Evolutionary conservation across 208 protist species (phyloP), one percentile per base, ranked within the genome.

Genomic region (Crithidia expoeki): DNA sequence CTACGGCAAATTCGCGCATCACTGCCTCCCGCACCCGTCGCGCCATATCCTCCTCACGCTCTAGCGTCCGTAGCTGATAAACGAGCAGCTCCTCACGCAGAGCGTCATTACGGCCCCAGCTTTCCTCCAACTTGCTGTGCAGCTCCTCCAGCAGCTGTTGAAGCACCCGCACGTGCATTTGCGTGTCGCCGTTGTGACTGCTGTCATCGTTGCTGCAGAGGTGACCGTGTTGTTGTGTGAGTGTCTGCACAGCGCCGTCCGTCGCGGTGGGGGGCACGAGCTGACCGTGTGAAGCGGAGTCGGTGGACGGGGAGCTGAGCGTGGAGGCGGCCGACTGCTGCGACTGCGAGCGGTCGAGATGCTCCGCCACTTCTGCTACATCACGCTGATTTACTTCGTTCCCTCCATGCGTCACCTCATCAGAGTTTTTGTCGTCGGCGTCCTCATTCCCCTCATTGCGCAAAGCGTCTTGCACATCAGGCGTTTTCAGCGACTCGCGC

Each of bases 51-150:
- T 78, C 72, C 38, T 72, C 65, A 19, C 30, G 27, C 32, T 74
- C 76, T 32, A 82, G 71, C 4, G 60, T 71, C 19, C 72, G 64
- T 19, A 82, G 71, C 42, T 76, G 71, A 50, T 77, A 72, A 17
- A 57, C 32, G 16, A 76, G 56, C 46, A 82, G 61, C 30, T 76
- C 71, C 27, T 71, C 60, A 11, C 73, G 63, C 49, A 79, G 66
- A 25, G 59, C 60, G 21, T 82, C 80, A 57, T 79, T 77, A 50
- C 60, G 74, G 56, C 49, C 62, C 64, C 68, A 74, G 49, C 69
- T 77, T 33, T 85, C 75, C 40, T 80, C 61, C 40, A 85, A 46
- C 25, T 68, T 74, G 27, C 44, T 61, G 33, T 74, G 68, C 49
- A 86, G 53, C 16, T 76, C 69, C 64, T 79, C 52, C 27, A 78